Conservation (phyloP, 1,139 yeast genomes). For the Lodderomyces jiufengensis region DNA sequence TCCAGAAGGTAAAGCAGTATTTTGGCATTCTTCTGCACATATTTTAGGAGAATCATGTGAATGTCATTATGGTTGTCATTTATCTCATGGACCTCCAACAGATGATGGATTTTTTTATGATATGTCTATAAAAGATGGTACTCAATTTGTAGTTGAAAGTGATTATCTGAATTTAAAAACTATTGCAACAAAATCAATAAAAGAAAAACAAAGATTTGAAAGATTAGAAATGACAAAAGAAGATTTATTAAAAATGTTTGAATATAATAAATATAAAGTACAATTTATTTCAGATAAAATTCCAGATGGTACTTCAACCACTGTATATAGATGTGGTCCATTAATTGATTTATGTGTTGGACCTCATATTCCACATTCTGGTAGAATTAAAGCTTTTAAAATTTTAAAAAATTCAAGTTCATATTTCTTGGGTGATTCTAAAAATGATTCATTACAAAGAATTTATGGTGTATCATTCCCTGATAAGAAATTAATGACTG, state of each 20-base stretch:
- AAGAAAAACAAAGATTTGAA: conserved; percentile 95
- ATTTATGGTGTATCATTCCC: conserved; percentile 99
- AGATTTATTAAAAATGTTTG: conserved; percentile 86
- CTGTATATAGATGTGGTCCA: conserved; percentile 98
- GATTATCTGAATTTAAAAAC: conserved; percentile 86
- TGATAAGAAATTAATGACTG: conserved; percentile 94
- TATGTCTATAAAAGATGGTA: conserved; percentile 82
- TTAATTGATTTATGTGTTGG: conserved; percentile 96
- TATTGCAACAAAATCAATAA: conserved; percentile 86
- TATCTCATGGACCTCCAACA: conserved; percentile 91
- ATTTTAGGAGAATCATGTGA: conserved; percentile 98
- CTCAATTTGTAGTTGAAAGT: conserved; percentile 67
- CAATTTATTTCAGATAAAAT: conserved; percentile 81
- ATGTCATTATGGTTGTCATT: conserved; percentile 91
- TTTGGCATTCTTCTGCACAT: conserved; percentile 99
- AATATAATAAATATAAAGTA: conserved; percentile 93
- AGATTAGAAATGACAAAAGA: conserved; percentile 92
- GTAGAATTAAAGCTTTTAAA: conserved; percentile 92
- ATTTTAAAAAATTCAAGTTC: conserved; percentile 94
- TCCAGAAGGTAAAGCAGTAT: conserved; percentile 90
- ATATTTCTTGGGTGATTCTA: conserved; percentile 90
- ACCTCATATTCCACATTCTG: conserved; percentile 98
- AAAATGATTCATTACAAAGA: conserved; percentile 94
- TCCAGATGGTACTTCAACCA: conserved; percentile 94
- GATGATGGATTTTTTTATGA: conserved; percentile 98